Evolutionary conservation across 148 eudicot species (phyloP).

Genomic region (Hydrangea macrophylla): DNA sequence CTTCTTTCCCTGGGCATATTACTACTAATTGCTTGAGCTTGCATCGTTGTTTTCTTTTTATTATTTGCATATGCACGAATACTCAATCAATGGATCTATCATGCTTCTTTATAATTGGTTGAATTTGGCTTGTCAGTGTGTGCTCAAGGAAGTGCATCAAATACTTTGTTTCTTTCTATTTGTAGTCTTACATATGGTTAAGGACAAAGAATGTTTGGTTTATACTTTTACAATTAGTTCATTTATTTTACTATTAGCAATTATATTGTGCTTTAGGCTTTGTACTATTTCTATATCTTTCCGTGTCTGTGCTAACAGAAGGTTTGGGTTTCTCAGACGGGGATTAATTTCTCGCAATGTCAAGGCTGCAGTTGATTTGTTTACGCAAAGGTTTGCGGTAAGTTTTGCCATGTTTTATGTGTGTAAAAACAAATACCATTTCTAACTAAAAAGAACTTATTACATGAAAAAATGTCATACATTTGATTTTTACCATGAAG

Average conservation of each 20-base stretch:
- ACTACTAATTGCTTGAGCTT: constrained; percentile 17
- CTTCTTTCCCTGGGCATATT: not conserved
- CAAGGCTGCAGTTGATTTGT: constrained; percentile 79
- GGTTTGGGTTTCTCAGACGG: constrained; percentile 49
- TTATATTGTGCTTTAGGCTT: not conserved
- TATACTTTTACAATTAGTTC: too few relatives aligned
- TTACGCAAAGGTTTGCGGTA: constrained; percentile 83
- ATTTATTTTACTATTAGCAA: too few relatives aligned
- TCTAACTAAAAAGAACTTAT: too few relatives aligned
- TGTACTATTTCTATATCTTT: not conserved
- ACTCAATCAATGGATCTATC: not conserved
- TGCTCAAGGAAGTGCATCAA: not conserved
- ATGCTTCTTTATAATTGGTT: not conserved
- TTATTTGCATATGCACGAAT: not conserved
- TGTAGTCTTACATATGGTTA: too few relatives aligned
- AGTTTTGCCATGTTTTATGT: constrained; percentile 11
- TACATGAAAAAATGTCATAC: too few relatives aligned
- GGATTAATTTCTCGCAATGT: constrained; percentile 96
- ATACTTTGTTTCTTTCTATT: not conserved
- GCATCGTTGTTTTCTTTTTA: not conserved
- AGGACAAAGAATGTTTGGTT: too few relatives aligned
- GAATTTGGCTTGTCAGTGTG: not conserved
- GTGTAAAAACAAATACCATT: not conserved
- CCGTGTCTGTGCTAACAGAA: not conserved
- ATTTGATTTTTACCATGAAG: not conserved